phyloP scores from a whole-genome alignment of 306 rosid species.

The Alnus glutinosa region DNA sequence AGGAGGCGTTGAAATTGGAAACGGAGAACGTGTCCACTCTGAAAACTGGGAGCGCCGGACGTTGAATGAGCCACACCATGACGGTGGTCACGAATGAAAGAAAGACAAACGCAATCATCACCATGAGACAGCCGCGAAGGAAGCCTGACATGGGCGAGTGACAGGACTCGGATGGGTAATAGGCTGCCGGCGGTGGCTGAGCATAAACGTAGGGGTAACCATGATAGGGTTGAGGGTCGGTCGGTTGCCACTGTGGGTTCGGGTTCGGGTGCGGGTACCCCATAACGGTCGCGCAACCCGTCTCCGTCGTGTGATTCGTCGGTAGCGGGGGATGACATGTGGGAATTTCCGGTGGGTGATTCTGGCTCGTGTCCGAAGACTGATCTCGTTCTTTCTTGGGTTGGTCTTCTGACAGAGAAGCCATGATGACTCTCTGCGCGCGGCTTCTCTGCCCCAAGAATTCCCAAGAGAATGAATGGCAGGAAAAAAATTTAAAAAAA shows the following conservation, averaged over 20 bases:
- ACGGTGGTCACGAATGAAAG: slow-evolving; percentile 8
- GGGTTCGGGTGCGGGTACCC: slow-evolving; percentile 12
- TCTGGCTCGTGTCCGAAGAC: neutral
- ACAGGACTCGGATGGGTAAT: neutral
- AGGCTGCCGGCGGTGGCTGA: slow-evolving; percentile 12
- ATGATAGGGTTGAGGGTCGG: neutral
- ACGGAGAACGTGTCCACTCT: slow-evolving; percentile 37
- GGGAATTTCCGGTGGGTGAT: neutral
- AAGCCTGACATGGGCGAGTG: slow-evolving; percentile 7
- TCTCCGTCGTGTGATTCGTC: neutral
- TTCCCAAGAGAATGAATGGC: neutral
- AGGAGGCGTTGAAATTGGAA: slow-evolving; percentile 31
- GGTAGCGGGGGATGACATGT: no score
- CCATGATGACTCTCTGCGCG: slow-evolving; percentile 17
- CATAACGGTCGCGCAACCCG: neutral
- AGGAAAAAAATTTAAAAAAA: no score
- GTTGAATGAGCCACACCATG: slow-evolving; percentile 21
- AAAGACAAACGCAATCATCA: neutral
- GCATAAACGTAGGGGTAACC: neutral
- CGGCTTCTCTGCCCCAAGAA: neutral
- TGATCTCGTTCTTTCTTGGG: neutral
- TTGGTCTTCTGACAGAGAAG: slow-evolving; percentile 20
- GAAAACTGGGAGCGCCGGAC: slow-evolving; percentile 36
- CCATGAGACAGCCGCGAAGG: slow-evolving; percentile 32
- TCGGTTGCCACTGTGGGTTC: neutral